Conservation (phyloP, 1,139 yeast species). For the Blastobotrys arbuscula region DNA sequence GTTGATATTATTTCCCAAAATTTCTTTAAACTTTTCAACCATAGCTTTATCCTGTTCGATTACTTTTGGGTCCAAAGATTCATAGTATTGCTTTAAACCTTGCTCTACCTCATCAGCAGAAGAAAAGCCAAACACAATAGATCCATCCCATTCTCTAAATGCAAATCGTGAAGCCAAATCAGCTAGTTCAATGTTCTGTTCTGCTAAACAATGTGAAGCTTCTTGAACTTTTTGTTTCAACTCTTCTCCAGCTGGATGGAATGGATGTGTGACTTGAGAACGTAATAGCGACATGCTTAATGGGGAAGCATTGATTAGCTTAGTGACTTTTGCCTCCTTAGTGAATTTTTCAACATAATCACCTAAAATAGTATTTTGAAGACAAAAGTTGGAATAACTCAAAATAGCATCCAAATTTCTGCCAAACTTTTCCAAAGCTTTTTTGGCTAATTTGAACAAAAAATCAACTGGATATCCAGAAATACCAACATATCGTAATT, state of each 20-base stretch:
- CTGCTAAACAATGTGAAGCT: slow-evolving; percentile 45
- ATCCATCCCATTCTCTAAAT: slow-evolving; percentile 53
- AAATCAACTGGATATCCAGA: slow-evolving; percentile 84
- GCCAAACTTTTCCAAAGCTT: slow-evolving; percentile 34
- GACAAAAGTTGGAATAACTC: slow-evolving; percentile 76
- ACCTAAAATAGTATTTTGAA: slow-evolving; percentile 64
- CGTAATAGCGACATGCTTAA: slow-evolving; percentile 82
- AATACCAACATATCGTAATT: slow-evolving; percentile 62
- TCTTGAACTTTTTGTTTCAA: slow-evolving; percentile 50
- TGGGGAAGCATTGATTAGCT: slow-evolving; percentile 74
- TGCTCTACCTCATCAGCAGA: slow-evolving; percentile 52
- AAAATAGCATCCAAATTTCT: slow-evolving; percentile 66
- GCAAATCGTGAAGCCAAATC: slow-evolving; percentile 79
- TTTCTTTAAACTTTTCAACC: slow-evolving; percentile 41
- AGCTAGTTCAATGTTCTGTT: slow-evolving; percentile 57
- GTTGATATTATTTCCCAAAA: slow-evolving; percentile 50
- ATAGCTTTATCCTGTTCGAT: slow-evolving; percentile 41
- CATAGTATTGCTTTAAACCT: slow-evolving; percentile 57
- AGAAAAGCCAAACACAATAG: slow-evolving; percentile 73
- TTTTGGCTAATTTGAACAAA: slow-evolving; percentile 39
- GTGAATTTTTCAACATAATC: slow-evolving; percentile 47
- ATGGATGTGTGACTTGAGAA: slow-evolving; percentile 57
- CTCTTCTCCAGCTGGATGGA: slow-evolving; percentile 76
- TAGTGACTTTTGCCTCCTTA: slow-evolving; percentile 48
- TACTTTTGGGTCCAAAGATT: slow-evolving; percentile 37